Conservation (phyloP, 306 rosid genomes). For the Quercus parvula region DNA sequence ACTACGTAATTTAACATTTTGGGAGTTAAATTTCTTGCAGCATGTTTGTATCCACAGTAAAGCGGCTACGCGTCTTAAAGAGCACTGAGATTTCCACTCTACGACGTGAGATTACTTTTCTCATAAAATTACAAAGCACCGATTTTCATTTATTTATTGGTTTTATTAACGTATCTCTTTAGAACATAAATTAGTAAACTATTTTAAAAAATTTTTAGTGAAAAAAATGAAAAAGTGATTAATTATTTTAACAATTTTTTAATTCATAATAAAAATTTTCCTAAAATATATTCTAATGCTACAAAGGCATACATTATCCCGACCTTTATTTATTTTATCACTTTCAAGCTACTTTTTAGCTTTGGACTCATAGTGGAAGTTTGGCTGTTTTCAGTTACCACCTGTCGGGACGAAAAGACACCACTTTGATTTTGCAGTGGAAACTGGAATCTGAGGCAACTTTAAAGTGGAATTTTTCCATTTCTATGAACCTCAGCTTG, state of each 20-base stretch:
- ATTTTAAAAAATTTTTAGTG: fast-evolving
- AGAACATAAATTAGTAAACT: fast-evolving
- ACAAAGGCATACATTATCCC: fast-evolving
- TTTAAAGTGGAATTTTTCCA: not conserved
- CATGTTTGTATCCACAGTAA: conserved; percentile 83
- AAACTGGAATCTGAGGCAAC: conserved; percentile 10
- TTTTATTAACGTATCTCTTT: fast-evolving
- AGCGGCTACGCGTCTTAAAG: conserved; percentile 80
- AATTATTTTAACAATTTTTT: fast-evolving
- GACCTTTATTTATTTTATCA: too few relatives aligned
- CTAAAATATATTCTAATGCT: too few relatives aligned
- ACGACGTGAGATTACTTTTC: conserved; percentile 43
- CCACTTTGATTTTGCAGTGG: conserved; percentile 17
- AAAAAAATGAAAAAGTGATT: too few relatives aligned
- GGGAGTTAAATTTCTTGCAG: conserved; percentile 35
- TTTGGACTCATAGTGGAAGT: not conserved
- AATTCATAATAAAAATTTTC: fast-evolving
- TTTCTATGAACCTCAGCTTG: not conserved
- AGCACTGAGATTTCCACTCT: conserved; percentile 63
- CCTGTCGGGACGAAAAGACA: conserved; percentile 24
- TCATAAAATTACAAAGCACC: too few relatives aligned
- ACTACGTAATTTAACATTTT: not conserved
- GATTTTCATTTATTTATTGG: too few relatives aligned
- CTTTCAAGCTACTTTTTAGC: too few relatives aligned
- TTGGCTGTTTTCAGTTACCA: conserved; percentile 20